A percentile compares a stretch with the other conserved stretches of the same genome.
These are phyloP conservation scores for baker's yeast (Saccharomyces cerevisiae) DNA, from an alignment of 805 yeast species.

Conservation along the genomic window DNA sequence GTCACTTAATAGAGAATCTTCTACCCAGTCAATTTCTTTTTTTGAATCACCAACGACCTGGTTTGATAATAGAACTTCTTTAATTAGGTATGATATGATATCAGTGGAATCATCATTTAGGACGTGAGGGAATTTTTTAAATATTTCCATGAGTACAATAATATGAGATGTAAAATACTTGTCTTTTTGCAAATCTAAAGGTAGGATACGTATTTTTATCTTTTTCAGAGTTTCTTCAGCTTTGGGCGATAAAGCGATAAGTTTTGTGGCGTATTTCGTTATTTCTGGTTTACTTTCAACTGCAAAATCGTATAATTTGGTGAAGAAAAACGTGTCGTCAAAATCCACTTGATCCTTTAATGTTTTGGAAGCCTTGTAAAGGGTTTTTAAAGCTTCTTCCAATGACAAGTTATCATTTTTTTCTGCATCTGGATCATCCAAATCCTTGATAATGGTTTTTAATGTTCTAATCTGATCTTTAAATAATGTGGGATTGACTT, in stretches of 20 bases:
- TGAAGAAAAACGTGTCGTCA: conserved; percentile 35
- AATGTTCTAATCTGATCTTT: conserved; percentile 50
- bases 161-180: conserved; percentile 45
- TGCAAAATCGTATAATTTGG: conserved; percentile 40
- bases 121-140: conserved; percentile 38
- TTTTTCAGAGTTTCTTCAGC: conserved; percentile 35
- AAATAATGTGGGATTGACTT: conserved; percentile 54
- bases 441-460: conserved; percentile 31
- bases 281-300: conserved; percentile 47
- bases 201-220: conserved; percentile 40
- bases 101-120: conserved; percentile 49
- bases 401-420: conserved; percentile 16
- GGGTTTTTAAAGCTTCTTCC: conserved; percentile 45
- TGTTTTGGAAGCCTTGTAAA: conserved; percentile 49
- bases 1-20: conserved; percentile 37
- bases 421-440: conserved; percentile 10
- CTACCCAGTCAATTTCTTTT: conserved; percentile 39
- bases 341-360: conserved; percentile 41
- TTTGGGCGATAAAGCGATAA: conserved; percentile 41
- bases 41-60: conserved; percentile 26
- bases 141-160: conserved; percentile 52
- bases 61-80: conserved; percentile 53
- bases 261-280: conserved; percentile 56
- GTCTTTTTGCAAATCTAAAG: conserved; percentile 35
- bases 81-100: conserved; percentile 51